A percentile compares a stretch with the other conserved stretches of the same genome.
Evolutionary conservation across 345 rosid species (phyloP).

Genomic region (Crucihimalaya himalaica): DNA sequence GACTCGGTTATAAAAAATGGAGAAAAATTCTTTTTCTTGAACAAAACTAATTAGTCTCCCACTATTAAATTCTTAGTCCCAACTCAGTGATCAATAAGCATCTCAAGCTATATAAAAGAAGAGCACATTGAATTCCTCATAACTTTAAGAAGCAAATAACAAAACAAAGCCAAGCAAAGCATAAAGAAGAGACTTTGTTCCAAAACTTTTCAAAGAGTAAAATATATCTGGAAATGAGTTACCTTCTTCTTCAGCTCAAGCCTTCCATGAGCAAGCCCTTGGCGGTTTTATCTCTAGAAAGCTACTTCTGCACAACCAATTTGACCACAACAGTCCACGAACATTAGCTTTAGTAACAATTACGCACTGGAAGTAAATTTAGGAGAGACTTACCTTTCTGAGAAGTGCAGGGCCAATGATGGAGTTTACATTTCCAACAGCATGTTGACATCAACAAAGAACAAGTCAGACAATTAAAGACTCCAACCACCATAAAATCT

Average conservation of each 20-base stretch:
- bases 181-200: no score
- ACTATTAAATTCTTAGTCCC: slow-evolving; percentile 20
- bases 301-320: slow-evolving; percentile 37
- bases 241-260: slow-evolving; percentile 34
- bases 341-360: no score
- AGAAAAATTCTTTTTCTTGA: slow-evolving; percentile 17
- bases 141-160: slow-evolving; percentile 8
- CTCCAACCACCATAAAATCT: slow-evolving; percentile 99
- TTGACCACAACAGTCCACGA: slow-evolving; percentile 25
- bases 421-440: no score
- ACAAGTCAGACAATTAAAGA: no score
- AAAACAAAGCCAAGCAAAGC: no score
- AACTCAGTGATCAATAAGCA: background rate
- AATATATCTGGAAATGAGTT: slow-evolving; percentile 28
- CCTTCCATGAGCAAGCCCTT: slow-evolving; percentile 31
- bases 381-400: no score
- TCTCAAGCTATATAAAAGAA: slow-evolving; percentile 35
- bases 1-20: slow-evolving; percentile 1
- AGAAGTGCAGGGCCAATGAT: no score
- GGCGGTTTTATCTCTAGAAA: slow-evolving; percentile 40
- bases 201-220: background rate
- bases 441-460: no score
- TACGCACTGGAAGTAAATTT: no score
- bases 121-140: slow-evolving; percentile 2
- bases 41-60: slow-evolving; percentile 13